Percentiles rank a stretch among this genome's conserved stretches.
Evolutionary conservation across 129 eudicot genomes (phyloP).

Genomic region (Escallonia herrerae): DNA sequence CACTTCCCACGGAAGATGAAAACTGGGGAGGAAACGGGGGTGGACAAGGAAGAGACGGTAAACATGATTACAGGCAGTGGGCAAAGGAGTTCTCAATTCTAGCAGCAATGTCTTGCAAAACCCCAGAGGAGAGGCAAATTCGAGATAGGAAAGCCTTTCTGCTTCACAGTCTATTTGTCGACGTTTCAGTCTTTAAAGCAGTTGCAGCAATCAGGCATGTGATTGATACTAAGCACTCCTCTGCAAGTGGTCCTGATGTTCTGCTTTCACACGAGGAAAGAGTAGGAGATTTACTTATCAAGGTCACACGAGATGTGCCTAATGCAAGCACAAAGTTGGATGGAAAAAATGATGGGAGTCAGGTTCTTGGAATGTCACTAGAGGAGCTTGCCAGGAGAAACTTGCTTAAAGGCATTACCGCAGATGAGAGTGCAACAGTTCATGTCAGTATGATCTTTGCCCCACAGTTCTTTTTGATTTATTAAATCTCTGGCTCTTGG

Average conservation of each 20-base stretch:
- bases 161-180: constrained; percentile 88
- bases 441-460: constrained; percentile 47
- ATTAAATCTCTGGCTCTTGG: neutral
- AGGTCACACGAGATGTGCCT: constrained; percentile 52
- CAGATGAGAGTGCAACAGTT: constrained; percentile 93
- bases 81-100: constrained; percentile 74
- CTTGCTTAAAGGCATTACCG: constrained; percentile 89
- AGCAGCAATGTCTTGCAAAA: constrained; percentile 98
- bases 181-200: constrained; percentile 85
- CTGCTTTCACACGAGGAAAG: constrained; percentile 47
- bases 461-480: neutral
- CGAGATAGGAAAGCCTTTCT: constrained; percentile 94
- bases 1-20: constrained; percentile 93
- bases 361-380: constrained; percentile 60
- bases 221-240: constrained; percentile 24
- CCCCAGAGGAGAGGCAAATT: constrained; percentile 84
- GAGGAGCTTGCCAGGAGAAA: constrained; percentile 83
- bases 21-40: constrained; percentile 98
- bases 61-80: constrained; percentile 74
- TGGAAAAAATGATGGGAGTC: constrained; percentile 75
- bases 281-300: constrained; percentile 67
- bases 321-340: constrained; percentile 83
- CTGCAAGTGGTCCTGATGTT: constrained; percentile 11
- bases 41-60: constrained; percentile 81
- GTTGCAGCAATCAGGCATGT: constrained; percentile 53